Conservation (phyloP, 208 protist genomes). For the Leishmania tarentolae region DNA sequence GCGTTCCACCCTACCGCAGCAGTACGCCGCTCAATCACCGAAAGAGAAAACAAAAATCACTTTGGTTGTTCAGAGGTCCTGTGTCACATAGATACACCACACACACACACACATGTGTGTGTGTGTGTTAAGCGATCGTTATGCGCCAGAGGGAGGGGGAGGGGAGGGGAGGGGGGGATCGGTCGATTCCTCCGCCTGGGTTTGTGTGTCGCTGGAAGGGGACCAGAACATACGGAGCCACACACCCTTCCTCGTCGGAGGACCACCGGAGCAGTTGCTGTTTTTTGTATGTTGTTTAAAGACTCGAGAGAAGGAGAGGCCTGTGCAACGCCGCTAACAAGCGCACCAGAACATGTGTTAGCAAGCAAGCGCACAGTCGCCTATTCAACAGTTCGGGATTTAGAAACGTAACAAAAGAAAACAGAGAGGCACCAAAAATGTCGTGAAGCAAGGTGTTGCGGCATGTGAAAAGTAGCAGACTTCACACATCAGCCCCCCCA, state of each 20-base stretch:
- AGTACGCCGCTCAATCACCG: background rate
- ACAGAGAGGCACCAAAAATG: background rate
- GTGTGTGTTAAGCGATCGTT: background rate
- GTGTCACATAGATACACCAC: background rate
- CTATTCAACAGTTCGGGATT: background rate
- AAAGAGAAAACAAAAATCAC: background rate
- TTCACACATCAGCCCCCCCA: background rate
- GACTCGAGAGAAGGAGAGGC: background rate
- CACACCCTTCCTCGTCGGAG: background rate
- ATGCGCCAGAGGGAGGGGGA: background rate
- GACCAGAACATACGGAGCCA: background rate
- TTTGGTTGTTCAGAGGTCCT: background rate
- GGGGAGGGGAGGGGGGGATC: background rate
- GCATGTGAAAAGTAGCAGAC: background rate
- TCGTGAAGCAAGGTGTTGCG: background rate
- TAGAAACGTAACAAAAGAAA: background rate
- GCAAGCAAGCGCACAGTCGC: background rate
- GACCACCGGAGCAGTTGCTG: background rate
- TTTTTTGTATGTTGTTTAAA: background rate
- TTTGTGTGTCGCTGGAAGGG: background rate
- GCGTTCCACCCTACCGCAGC: background rate
- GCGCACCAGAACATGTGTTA: too few relatives aligned
- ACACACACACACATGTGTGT: background rate
- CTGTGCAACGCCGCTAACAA: background rate
- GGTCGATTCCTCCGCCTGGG: background rate